Conservation (phyloP, 2,329 filamentous ascomycete genomes). For the Stagonosporopsis rhizophila region DNA sequence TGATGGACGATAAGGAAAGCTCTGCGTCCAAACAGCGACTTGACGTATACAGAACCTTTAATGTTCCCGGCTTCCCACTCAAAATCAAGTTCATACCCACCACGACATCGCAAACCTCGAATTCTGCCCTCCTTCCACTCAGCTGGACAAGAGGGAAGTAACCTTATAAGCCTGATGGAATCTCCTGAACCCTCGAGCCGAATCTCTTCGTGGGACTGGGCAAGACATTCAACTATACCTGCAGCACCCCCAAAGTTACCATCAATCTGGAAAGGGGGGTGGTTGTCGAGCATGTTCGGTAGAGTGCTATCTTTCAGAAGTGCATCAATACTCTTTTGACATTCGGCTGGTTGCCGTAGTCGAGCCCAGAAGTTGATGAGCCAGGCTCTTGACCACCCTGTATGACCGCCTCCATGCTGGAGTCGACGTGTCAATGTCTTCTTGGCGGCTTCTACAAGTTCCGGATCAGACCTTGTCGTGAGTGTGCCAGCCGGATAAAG, state of each 20-base stretch:
- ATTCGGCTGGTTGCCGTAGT: constrained; percentile 50
- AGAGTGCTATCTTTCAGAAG: constrained; percentile 53
- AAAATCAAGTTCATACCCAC: constrained; percentile 19
- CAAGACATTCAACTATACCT: constrained; percentile 52
- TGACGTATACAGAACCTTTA: constrained; percentile 2
- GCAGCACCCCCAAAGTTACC: constrained; percentile 60
- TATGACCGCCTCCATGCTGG: constrained; percentile 49
- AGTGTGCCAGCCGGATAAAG: constrained; percentile 56
- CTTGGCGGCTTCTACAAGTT: constrained; percentile 41
- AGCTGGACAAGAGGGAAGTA: constrained; percentile 18
- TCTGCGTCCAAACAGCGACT: constrained; percentile 5
- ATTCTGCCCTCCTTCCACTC: constrained; percentile 14
- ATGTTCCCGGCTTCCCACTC: constrained; percentile 13
- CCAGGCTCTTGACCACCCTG: constrained; percentile 62
- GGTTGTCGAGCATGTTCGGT: constrained; percentile 53
- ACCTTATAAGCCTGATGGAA: not conserved
- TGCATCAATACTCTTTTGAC: constrained; percentile 49
- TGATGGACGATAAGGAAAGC: constrained; percentile 7
- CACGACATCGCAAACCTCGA: constrained; percentile 11
- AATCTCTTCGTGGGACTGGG: constrained; percentile 8
- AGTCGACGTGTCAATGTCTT: constrained; percentile 43
- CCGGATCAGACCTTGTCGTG: constrained; percentile 43
- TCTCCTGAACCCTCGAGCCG: not conserved
- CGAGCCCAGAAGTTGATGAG: constrained; percentile 59
- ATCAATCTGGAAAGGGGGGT: constrained; percentile 56